Evolutionary conservation across 208 protist genomes (phyloP).

Genomic region (Balamuthia mandrillaris): DNA sequence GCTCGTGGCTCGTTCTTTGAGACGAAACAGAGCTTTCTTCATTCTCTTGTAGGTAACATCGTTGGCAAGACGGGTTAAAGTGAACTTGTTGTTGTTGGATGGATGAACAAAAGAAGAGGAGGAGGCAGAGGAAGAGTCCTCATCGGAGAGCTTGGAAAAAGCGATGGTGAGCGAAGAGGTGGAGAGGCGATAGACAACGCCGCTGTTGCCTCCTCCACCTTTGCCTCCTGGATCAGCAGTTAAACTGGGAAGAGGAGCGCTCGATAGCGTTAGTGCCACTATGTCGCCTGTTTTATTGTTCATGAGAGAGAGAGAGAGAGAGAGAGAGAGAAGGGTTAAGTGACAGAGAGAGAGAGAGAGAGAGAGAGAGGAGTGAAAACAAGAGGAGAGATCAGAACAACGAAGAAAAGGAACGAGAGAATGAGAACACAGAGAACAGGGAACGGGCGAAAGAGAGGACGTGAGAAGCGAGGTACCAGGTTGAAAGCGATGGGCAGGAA

Average conservation of each 20-base stretch:
- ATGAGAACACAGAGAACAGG: neutral
- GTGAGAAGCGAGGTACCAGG: neutral
- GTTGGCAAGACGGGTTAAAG: conserved; percentile 12
- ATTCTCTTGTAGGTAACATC: conserved; percentile 36
- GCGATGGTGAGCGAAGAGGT: neutral
- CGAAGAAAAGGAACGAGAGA: neutral
- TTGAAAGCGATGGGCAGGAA: conserved; percentile 21
- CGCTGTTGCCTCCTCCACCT: conserved; percentile 2
- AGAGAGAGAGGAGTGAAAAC: too few relatives aligned
- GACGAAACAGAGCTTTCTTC: neutral
- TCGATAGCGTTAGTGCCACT: conserved; percentile 14
- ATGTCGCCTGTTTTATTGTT: neutral
- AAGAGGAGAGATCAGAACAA: too few relatives aligned
- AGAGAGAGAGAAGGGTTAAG: neutral
- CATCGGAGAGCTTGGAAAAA: conserved; percentile 36
- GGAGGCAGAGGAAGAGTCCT: neutral
- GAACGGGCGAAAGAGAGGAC: neutral
- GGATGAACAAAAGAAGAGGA: neutral
- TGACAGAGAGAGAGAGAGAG: neutral
- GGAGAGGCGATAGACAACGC: conserved; percentile 14
- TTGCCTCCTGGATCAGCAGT: neutral
- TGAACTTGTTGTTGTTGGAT: neutral
- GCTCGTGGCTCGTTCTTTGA: neutral
- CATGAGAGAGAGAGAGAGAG: neutral
- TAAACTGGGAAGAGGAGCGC: conserved; percentile 9